A percentile compares a stretch with the other conserved stretches of the same genome.
Evolutionary conservation across 2,329 filamentous ascomycete genomes (phyloP).

Genomic region (Coccinonectria pachysandricola): DNA sequence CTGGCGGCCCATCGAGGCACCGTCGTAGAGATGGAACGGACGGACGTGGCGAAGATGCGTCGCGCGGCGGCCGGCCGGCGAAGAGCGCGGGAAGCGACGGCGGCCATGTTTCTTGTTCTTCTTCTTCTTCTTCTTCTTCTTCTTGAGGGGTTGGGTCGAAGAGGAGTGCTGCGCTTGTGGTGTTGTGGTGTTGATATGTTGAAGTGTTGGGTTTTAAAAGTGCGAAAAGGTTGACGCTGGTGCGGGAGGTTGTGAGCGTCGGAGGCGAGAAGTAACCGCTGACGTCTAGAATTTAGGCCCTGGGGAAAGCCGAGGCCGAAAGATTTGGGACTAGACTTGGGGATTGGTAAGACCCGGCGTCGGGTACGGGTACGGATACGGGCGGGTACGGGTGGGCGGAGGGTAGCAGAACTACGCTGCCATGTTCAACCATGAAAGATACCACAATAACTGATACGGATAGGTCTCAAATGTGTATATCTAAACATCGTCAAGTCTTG

Average conservation of each 20-base stretch:
- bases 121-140: too few species aligned
- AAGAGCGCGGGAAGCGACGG: slow-evolving; percentile 13
- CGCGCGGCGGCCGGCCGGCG: slow-evolving; percentile 10
- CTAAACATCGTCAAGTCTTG: too few species aligned
- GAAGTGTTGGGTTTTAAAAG: neutral
- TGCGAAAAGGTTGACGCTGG: slow-evolving; percentile 1
- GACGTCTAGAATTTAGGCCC: slow-evolving; percentile 11
- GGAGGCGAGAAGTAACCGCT: slow-evolving; percentile 4
- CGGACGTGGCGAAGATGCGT: slow-evolving; percentile 10
- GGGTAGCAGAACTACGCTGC: too few species aligned
- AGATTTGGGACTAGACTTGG: slow-evolving; percentile 5
- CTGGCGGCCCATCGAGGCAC: slow-evolving; percentile 9
- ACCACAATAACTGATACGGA: too few species aligned
- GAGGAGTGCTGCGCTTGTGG: neutral
- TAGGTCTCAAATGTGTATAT: too few species aligned
- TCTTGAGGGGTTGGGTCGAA: neutral
- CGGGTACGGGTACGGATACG: slow-evolving; percentile 14
- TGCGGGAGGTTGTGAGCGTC: slow-evolving; percentile 4
- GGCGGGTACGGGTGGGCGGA: too few species aligned
- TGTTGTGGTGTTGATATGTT: neutral
- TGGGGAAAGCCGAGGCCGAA: slow-evolving; percentile 14
- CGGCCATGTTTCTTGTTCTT: slow-evolving; percentile 14
- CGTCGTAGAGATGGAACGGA: slow-evolving; percentile 14
- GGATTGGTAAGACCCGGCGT: slow-evolving; percentile 8
- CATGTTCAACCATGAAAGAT: too few species aligned